Base-by-base conservation (phyloP, 805 yeast genomes). In the Candida pini region DNA sequence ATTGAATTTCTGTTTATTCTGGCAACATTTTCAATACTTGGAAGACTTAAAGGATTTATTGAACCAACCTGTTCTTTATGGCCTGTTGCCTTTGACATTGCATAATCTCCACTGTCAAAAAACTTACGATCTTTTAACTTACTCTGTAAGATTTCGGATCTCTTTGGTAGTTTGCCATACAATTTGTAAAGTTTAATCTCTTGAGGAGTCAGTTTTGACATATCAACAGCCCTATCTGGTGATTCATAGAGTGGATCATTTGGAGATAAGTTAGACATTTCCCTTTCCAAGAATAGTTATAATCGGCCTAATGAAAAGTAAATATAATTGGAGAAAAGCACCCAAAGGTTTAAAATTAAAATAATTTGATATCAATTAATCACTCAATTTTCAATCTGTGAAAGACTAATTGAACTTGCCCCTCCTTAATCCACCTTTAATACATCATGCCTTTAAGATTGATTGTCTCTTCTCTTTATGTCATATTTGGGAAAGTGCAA, bases 51-150 rank as follows among this genome's bases (percentile, higher is more conserved):
- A 2, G 62, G 48, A 48, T 62, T 38, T 46, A 55, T 43, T 2
- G 54, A 45, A 3, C 61, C 61, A 18, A 52, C 56, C 31, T 49
- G 53, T 28, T 47, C 51, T 28, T 48, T 59, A 9, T 66, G 65
- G 6, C 86, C 86, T 2, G 48, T 41, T 4, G 78, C 84, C 56
- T 69, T 79, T 47, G 78, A 83, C 71, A 88, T 73, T 9, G 96
- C 96, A 58, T 88, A 88, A 60, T 88, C 97, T 8, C 96, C 96
- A 42, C 94, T 82, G 54, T 88, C 97, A 52, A 88, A 89, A 59
- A 83, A 88, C 64, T 87, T 89, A 49, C 95, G 76, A 44, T 88
- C 96, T 59, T 83, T 84, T 49, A 85, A 64, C 54, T 82, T 85
- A 41, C 81, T 75, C 33, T 81, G 71, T 33, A 88, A 66, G 15